Base-by-base conservation (phyloP, 192 early-diverging fungal species). In the Geranomyces variabilis region DNA sequence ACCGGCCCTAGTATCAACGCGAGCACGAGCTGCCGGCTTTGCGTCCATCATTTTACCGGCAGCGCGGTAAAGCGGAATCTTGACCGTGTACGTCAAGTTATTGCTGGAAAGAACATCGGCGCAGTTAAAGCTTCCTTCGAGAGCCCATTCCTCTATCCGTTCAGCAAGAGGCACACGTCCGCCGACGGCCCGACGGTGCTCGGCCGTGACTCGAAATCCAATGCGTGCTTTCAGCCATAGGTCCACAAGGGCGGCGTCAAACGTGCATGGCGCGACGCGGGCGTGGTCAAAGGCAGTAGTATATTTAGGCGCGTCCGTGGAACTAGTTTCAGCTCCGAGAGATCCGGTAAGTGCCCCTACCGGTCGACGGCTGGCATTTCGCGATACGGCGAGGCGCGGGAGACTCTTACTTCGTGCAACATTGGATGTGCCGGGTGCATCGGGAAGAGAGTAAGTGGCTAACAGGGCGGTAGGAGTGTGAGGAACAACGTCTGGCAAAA, bases 181-280 rank as follows among this genome's bases (percentile, higher is more conserved):
- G 51, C 51, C 51, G 4, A 26, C 24, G 51, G 51, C 51, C 19
- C 51, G 51, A 24, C 24, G 31, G 19, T 77, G 70, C 24, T 63
- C 63, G 6, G 70, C 75, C 22, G 60, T 60, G 30, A 72, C 56
- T 43, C 67, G 44, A 24, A 77, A 73, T 22, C 59, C 33, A 8
- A 77, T 34, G 12, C 21, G 21, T 21, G 48, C 51, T 12, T 73
- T 30, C 56, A 73, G 17, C 76, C 76, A 77, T 19, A 14, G 5
- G 24, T 70, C 71, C 0, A 68, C 71, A 45, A 73, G 49, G 28
- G 17, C 21, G 9, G 71, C 70, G 53, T 77, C 76, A 73, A 77
- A 77, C 1, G 53, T 64, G 43, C 71, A 61, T 34, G 76, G 76
- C 41, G 58, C 41, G 29, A 77, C 68, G 7, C 73, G 59, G 19